phyloP scores from a whole-genome alignment of 345 rosid species.

The Hypericum androsaemum region DNA sequence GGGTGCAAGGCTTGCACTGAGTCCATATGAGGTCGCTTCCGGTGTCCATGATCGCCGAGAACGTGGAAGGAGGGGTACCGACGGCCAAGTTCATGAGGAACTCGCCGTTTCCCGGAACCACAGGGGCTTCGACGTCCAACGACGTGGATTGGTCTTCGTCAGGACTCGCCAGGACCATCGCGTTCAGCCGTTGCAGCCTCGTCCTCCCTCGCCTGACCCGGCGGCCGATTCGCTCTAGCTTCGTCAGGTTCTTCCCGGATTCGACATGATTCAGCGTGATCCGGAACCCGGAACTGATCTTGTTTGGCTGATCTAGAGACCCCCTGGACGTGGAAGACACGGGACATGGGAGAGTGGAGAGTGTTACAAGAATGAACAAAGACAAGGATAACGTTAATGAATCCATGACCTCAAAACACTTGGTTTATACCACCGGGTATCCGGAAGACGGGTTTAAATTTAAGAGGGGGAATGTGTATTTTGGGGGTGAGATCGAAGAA shows the following conservation, averaged over 20 bases:
- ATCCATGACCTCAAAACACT: background rate
- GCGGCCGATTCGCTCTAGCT: constrained; percentile 52
- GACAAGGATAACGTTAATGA: constrained; percentile 15
- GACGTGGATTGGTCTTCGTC: constrained; percentile 3
- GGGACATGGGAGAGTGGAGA: background rate
- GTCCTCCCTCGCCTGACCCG: constrained; percentile 55
- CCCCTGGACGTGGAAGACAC: constrained; percentile 24
- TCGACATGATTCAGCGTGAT: constrained; percentile 53
- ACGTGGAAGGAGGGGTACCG: constrained; percentile 53
- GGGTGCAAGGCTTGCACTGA: constrained; percentile 73
- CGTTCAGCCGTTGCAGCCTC: constrained; percentile 45
- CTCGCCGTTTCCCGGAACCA: constrained; percentile 69
- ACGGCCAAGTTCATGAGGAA: constrained; percentile 60
- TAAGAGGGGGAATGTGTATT: too few species aligned
- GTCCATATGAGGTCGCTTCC: constrained; percentile 97
- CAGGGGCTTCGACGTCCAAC: constrained; percentile 28
- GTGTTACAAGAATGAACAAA: background rate
- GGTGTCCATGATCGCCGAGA: constrained; percentile 68
- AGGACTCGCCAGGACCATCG: constrained; percentile 35
- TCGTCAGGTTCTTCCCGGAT: constrained; percentile 64
- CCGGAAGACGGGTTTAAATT: too few species aligned
- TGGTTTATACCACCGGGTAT: too few species aligned
- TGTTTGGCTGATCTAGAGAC: background rate
- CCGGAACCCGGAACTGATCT: constrained; percentile 28
- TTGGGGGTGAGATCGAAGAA: background rate